These are phyloP conservation scores for Mycena kentingensis DNA, from an alignment of 768 basidiomycete species.

Conservation along the genomic window DNA sequence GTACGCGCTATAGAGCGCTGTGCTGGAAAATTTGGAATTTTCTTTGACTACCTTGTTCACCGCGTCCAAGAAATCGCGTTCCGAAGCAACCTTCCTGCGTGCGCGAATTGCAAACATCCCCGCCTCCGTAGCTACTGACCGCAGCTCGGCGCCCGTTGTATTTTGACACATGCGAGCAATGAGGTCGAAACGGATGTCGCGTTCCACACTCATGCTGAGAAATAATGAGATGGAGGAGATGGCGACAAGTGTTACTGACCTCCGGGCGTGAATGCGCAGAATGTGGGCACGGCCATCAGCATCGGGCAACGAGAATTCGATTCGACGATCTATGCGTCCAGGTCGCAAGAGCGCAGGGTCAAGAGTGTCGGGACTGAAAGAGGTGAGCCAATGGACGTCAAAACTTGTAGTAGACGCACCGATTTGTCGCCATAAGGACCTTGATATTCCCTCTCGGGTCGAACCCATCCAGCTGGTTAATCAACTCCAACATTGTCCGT, in stretches of 20 bases:
- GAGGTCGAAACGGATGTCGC: conserved; percentile 96
- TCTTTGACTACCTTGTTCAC: conserved; percentile 99
- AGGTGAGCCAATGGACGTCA: conserved; percentile 5
- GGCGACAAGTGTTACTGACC: conserved; percentile 46
- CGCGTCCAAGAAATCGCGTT: conserved; percentile 95
- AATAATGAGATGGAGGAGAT: conserved; percentile 10
- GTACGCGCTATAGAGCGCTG: too few relatives aligned
- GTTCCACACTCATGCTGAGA: conserved; percentile 91
- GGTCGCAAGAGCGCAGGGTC: conserved; percentile 96
- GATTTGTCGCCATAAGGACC: conserved; percentile 98
- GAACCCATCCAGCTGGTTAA: conserved; percentile 98
- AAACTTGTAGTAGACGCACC: conserved; percentile 47
- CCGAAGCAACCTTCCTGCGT: conserved; percentile 93
- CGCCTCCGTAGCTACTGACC: conserved; percentile 97
- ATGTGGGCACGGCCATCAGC: conserved; percentile 97
- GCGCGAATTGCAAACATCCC: conserved; percentile 99
- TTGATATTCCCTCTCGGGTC: conserved; percentile 99
- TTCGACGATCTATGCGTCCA: conserved; percentile 93
- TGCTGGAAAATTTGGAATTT: conserved; percentile 97
- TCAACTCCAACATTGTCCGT: conserved; percentile 97
- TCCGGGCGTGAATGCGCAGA: conserved; percentile 93
- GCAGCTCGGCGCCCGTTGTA: conserved; percentile 97
- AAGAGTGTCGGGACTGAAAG: conserved; percentile 86
- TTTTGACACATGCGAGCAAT: conserved; percentile 97
- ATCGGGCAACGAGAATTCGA: conserved; percentile 95